Conservation (phyloP, 768 basidiomycete genomes). For the Xerocomus potaroensis region DNA sequence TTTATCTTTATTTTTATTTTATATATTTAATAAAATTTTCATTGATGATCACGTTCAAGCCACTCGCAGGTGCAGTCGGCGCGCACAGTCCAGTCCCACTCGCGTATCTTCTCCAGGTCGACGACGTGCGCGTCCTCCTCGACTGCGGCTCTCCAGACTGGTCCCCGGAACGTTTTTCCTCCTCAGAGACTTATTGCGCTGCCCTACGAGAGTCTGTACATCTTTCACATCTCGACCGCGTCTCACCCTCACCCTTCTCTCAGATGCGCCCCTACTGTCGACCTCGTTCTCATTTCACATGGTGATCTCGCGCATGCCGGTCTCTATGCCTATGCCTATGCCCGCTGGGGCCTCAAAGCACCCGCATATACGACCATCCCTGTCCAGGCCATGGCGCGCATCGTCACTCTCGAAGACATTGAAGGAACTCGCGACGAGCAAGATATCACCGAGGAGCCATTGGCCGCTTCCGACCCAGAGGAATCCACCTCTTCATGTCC, state of each 20-base stretch:
- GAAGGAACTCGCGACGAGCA: slow-evolving; percentile 77
- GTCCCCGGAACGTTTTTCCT: slow-evolving; percentile 50
- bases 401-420: slow-evolving; percentile 85
- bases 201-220: slow-evolving; percentile 60
- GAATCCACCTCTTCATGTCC: slow-evolving; percentile 26
- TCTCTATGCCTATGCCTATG: slow-evolving; percentile 88
- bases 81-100: slow-evolving; percentile 60
- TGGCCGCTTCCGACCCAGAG: slow-evolving; percentile 19
- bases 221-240: neutral
- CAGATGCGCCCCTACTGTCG: slow-evolving; percentile 76
- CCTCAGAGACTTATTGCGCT: slow-evolving; percentile 52
- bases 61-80: slow-evolving; percentile 80
- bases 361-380: slow-evolving; percentile 94
- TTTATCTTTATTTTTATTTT: too few relatives aligned
- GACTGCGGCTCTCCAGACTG: slow-evolving; percentile 94
- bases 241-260: slow-evolving; percentile 5
- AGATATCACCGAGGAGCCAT: slow-evolving; percentile 40
- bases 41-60: slow-evolving; percentile 90
- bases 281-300: slow-evolving; percentile 91
- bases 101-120: slow-evolving; percentile 86
- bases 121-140: slow-evolving; percentile 88
- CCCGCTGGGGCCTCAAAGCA: slow-evolving; percentile 82
- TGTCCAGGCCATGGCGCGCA: slow-evolving; percentile 92
- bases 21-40: too few relatives aligned
- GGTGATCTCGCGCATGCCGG: slow-evolving; percentile 88